Conservation (phyloP, 805 yeast species). For the Yamadazyma tumulicola region DNA sequence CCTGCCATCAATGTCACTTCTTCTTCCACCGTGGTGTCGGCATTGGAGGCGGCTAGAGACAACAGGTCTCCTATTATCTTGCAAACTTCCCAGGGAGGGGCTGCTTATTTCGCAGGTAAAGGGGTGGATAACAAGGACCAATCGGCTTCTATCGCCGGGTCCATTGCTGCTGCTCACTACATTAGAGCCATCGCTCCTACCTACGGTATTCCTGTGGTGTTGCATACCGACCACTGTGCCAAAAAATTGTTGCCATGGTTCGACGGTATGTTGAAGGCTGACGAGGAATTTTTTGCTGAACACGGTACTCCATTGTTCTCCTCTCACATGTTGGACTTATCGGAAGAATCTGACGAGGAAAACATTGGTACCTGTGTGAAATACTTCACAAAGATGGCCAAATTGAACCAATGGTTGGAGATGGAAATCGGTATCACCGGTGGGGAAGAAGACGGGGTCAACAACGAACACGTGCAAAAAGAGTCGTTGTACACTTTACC, state of each 20-base stretch:
- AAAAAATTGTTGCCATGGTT: conserved; percentile 97
- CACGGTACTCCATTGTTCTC: conserved; percentile 97
- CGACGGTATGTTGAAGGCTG: conserved; percentile 97
- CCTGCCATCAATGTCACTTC: conserved; percentile 99
- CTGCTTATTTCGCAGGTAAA: conserved; percentile 99
- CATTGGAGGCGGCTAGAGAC: conserved; percentile 49
- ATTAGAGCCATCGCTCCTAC: conserved; percentile 94
- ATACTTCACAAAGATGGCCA: conserved; percentile 92
- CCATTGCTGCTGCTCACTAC: conserved; percentile 97
- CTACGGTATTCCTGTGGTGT: conserved; percentile 93
- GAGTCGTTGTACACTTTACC: conserved; percentile 90
- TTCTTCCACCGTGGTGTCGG: conserved; percentile 78
- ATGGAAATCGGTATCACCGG: conserved; percentile 99
- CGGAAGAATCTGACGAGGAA: conserved; percentile 95
- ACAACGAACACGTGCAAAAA: conserved; percentile 90
- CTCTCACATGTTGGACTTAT: conserved; percentile 97
- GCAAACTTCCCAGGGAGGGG: conserved; percentile 99
- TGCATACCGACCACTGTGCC: conserved; percentile 99
- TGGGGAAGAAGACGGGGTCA: conserved; percentile 99
- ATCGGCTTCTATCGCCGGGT: conserved; percentile 89
- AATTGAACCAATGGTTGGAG: conserved; percentile 96
- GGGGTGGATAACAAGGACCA: conserved; percentile 94
- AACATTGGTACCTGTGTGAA: conserved; percentile 92
- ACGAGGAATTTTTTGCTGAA: conserved; percentile 81
- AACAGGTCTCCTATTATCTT: conserved; percentile 84